Evolutionary conservation across 2,329 filamentous ascomycete species (phyloP), one percentile per base, ranked within the genome.

Genomic region (Paecilomyces dactylethromorphus): DNA sequence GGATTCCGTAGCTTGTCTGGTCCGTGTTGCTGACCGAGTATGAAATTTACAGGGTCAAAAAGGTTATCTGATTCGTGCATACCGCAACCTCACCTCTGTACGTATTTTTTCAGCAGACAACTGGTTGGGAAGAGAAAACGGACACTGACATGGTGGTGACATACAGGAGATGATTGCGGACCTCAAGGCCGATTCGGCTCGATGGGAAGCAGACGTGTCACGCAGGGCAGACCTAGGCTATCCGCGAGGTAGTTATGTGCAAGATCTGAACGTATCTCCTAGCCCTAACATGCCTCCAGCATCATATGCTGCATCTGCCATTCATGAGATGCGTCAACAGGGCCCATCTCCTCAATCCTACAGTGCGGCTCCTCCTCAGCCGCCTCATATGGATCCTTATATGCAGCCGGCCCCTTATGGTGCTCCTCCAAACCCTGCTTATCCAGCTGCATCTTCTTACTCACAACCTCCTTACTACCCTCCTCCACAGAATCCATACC

Each of bases 11-110:
- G 39, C 58, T 59, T 56, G 22, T 58, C 61, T 52, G 54, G 24
- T 33, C 54, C 21, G 15, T 60, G 39, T 65, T 59, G 69, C 69
- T 73, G 64, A 74, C 71, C 64, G 56, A 74, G 58, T 79, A 82
- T 45, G 5, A 5, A 45, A 45, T n/a, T 39, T 45, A 65, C 82
- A 88, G 76, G 78, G 83, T 64, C 85, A 86, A 62, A 82, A 85
- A 68, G 89, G 89, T 66, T 92, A 89, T 77, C 90, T 85, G 74
- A 90, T 92, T 72, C 90, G 86, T 54, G 89, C 88, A 62, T 92
- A 92, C 75, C 84, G 89, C 63, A 90, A 91, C 71, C 76, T 92
- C 69, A 92, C 89, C 66, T 87, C 87, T 69, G 89, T 91, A 82
- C 78, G 87, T 69, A 55, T 15, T 22, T 49, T 58, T 10, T 58